Percentiles rank a stretch among this genome's conserved stretches.
phyloP scores from a whole-genome alignment of 352 stramenopile species.

The Globisporangium paroecandrum region DNA sequence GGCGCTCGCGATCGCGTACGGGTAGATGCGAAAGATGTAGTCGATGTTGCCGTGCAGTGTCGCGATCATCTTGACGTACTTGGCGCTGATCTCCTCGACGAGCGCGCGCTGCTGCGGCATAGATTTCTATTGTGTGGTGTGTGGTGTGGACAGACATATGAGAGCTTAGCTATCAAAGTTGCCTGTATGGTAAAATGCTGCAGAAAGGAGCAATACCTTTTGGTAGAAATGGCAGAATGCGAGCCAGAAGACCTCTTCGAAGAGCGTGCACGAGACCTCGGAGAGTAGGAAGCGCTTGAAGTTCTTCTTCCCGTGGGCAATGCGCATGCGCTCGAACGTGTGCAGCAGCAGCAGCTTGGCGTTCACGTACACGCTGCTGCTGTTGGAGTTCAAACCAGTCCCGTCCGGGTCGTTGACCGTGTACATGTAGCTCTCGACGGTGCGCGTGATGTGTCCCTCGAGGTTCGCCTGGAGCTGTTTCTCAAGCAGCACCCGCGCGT shows the following conservation, averaged over 20 bases:
- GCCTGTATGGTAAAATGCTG: no score
- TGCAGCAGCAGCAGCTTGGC: slow-evolving; percentile 80
- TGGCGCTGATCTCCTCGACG: slow-evolving; percentile 59
- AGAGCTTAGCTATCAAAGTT: not conserved
- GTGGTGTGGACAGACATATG: not conserved
- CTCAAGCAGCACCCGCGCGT: slow-evolving; percentile 74
- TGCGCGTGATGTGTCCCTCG: slow-evolving; percentile 85
- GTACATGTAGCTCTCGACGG: slow-evolving; percentile 72
- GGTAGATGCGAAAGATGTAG: slow-evolving; percentile 88
- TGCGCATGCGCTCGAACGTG: slow-evolving; percentile 80
- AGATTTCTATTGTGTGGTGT: slow-evolving; percentile 38
- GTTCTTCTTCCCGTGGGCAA: slow-evolving; percentile 62
- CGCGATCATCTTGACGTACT: slow-evolving; percentile 82
- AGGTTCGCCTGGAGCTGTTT: slow-evolving; percentile 87
- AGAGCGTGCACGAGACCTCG: slow-evolving; percentile 71
- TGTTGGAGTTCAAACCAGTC: slow-evolving; percentile 4
- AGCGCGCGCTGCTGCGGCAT: slow-evolving; percentile 59
- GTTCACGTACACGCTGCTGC: slow-evolving; percentile 57
- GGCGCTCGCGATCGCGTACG: slow-evolving; percentile 75
- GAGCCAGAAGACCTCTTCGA: slow-evolving; percentile 89
- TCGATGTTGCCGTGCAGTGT: slow-evolving; percentile 71
- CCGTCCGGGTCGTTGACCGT: slow-evolving; percentile 14
- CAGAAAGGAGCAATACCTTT: slow-evolving; percentile 24
- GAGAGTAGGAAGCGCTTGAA: slow-evolving; percentile 85
- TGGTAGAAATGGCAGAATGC: slow-evolving; percentile 89